Evolutionary conservation across 371 early-diverging fungal species (phyloP), one percentile per base, ranked within the genome.

Genomic region (Massospora cicadina): DNA sequence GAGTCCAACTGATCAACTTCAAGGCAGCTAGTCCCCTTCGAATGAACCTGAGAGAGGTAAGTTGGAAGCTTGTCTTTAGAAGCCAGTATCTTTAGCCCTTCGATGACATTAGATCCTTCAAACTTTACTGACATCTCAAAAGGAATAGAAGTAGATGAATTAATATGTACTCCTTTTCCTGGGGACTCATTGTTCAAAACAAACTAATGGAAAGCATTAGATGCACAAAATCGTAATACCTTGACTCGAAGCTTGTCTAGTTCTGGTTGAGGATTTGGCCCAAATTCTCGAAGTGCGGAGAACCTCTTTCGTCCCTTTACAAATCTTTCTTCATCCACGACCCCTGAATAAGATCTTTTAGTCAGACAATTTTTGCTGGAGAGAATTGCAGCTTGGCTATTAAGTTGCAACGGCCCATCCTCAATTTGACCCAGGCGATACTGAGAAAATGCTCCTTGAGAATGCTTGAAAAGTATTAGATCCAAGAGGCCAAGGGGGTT

Each of bases 391-490:
- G 7, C 13, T 26, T 57, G 43, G 43, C 17, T 26, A 25, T 57
- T n/a, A 23, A 57, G 23, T 12, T 57, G 58, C 26, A 57, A 57
- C 7, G 58, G 58, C 12, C 58, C 28, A 23, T 3, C 26, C 13
- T 57, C 58, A n/a, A n/a, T 26, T n/a, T 57, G 58, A 25, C n/a
- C n/a, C 7, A 57, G 58, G 12, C 58, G 23, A 57, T 57, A 57
- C 23, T 57, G 58, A 26, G 58, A 57, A 57, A 57, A 57, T 3
- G 58, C 12, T 23, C 58, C 58, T 27, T 57, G 58, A n/a, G 58
- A 57, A 57, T 57, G 26, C 26, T 57, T 17, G n/a, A 25, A 25
- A 12, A 57, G 28, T 23, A 57, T 27, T 57, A 57, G 26, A 12
- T 57, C 58, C 7, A 57, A 57, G 13, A 57, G 28, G 17, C 12